Percentiles rank a stretch among this genome's conserved stretches.
These are phyloP conservation scores for Zygosaccharomyces bailii DNA, from an alignment of 805 yeast genomes.

Conservation along the genomic window DNA sequence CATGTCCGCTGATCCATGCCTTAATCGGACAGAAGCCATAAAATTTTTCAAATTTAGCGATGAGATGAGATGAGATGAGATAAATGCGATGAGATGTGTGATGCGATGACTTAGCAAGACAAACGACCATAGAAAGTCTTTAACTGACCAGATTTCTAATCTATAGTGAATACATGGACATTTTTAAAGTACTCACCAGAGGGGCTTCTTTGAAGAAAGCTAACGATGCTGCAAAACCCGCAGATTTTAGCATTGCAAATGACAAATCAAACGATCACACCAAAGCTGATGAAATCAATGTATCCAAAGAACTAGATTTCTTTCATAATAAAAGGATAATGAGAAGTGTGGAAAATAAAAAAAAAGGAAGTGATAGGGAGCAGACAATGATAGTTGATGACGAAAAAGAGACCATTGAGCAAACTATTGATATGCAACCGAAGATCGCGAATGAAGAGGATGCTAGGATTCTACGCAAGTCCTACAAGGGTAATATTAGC, in stretches of 20 bases:
- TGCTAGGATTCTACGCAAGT: conserved; percentile 57
- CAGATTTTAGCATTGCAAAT: conserved; percentile 23
- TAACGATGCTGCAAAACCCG: conserved; percentile 24
- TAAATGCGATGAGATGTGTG: neutral
- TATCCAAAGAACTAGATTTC: conserved; percentile 77
- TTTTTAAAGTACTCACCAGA: conserved; percentile 76
- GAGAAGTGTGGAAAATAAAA: conserved; percentile 27
- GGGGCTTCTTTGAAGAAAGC: conserved; percentile 77
- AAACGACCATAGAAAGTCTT: too few relatives aligned
- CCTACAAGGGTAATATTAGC: conserved; percentile 62
- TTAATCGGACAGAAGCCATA: conserved; percentile 3
- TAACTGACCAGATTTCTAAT: too few relatives aligned
- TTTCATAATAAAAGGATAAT: conserved; percentile 56
- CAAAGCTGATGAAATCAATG: conserved; percentile 42
- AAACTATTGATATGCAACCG: conserved; percentile 40
- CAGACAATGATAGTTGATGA: conserved; percentile 18
- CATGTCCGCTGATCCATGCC: too few relatives aligned
- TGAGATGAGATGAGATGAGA: conserved; percentile 12
- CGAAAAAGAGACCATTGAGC: conserved; percentile 32
- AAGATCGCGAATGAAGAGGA: conserved; percentile 53
- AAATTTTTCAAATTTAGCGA: conserved; percentile 11
- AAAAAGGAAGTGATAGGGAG: conserved; percentile 15
- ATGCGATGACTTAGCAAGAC: too few relatives aligned
- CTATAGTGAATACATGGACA: conserved; percentile 66
- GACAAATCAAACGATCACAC: conserved; percentile 30